phyloP scores from a whole-genome alignment of 2,329 filamentous ascomycete species.

The Colletotrichum paranaense region DNA sequence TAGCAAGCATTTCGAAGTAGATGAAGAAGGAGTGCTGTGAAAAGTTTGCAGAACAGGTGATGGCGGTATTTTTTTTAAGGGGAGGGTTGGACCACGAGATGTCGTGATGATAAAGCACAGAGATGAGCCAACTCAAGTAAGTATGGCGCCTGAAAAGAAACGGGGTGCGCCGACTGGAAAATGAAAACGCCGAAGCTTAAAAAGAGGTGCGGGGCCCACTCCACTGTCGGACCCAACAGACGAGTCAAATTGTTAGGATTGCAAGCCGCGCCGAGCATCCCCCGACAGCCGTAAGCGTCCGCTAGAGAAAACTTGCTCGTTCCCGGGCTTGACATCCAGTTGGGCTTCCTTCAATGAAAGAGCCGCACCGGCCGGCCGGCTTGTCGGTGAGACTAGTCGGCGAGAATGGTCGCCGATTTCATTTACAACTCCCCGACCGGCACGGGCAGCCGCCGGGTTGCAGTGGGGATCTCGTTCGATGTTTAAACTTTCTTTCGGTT shows the following conservation, averaged over 20 bases:
- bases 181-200: not conserved
- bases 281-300: not conserved
- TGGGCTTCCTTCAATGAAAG: not conserved
- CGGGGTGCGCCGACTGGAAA: not conserved
- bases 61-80: not conserved
- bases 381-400: not conserved
- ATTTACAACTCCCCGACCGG: not conserved
- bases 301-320: not conserved
- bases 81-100: not conserved
- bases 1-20: conserved; percentile 38
- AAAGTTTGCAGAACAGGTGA: not conserved
- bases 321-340: not conserved
- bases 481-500: not conserved
- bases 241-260: not conserved
- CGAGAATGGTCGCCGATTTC: not conserved
- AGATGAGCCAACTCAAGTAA: not conserved
- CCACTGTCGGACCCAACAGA: not conserved
- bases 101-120: not conserved
- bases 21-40: not conserved
- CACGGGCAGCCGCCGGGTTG: not conserved
- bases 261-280: not conserved
- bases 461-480: not conserved
- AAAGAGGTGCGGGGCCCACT: not conserved
- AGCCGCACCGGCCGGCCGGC: not conserved
- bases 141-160: not conserved